These are phyloP conservation scores for Aureobasidium sp. DNA, from an alignment of 2,329 filamentous ascomycete genomes.

Conservation along the genomic window DNA sequence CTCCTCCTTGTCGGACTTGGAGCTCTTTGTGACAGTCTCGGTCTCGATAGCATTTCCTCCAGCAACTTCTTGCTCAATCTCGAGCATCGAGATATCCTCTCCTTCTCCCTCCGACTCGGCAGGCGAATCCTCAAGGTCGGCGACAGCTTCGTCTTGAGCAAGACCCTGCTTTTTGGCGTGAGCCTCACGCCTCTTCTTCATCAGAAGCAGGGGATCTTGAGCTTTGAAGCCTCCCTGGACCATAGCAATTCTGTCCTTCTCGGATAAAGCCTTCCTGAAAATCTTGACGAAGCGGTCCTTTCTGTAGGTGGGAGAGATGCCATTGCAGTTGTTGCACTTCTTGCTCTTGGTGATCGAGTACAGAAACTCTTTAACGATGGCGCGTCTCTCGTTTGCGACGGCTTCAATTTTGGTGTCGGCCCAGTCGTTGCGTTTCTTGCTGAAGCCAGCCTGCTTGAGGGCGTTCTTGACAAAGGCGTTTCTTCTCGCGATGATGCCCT, in stretches of 20 bases:
- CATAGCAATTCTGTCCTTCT: conserved; percentile 74
- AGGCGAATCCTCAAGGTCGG: conserved; percentile 53
- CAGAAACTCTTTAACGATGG: conserved; percentile 75
- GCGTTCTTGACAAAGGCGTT: conserved; percentile 65
- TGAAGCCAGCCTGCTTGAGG: conserved; percentile 53
- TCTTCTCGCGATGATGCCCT: conserved; percentile 48
- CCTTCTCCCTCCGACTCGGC: conserved; percentile 31
- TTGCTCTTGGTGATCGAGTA: conserved; percentile 62
- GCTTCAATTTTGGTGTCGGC: conserved; percentile 70
- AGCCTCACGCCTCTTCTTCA: conserved; percentile 42
- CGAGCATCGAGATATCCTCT: conserved; percentile 30
- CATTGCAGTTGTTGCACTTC: conserved; percentile 60
- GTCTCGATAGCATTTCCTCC: conserved; percentile 50
- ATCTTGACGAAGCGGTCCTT: conserved; percentile 92
- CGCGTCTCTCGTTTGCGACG: conserved; percentile 66
- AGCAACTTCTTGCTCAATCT: conserved; percentile 35
- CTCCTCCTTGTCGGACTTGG: conserved; percentile 27
- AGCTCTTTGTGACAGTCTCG: conserved; percentile 29
- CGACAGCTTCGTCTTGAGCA: conserved; percentile 62
- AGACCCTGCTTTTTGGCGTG: conserved; percentile 40
- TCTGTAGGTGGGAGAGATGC: conserved; percentile 73
- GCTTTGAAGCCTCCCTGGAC: conserved; percentile 59
- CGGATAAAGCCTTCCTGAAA: conserved; percentile 71
- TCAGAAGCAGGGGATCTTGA: conserved; percentile 61
- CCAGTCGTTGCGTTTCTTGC: conserved; percentile 39